Base-by-base conservation (phyloP, 495 filamentous ascomycete species). In the Viridothelium virens region DNA sequence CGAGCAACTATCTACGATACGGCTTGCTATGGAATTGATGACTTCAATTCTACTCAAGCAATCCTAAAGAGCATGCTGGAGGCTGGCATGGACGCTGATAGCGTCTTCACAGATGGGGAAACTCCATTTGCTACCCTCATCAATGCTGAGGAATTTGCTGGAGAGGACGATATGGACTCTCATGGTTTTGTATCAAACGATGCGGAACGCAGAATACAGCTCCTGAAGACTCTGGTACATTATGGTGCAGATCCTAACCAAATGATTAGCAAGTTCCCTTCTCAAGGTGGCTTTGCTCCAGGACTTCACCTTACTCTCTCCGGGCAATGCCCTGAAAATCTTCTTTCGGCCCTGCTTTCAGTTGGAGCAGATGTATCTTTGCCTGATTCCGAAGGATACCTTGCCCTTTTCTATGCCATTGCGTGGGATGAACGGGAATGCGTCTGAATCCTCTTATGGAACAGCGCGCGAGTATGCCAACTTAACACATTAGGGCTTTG, bases 231-330 rank as follows among this genome's bases (percentile, higher is more conserved):
- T 53, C 48, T 53, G 16, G 48, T 18, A 18, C 48, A 18, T 53
- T 53, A 53, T 53, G 48, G 48, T 18, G 48, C 48, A 12, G 48
- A 53, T 53, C 48, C 48, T 53, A 18, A 18, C n/a, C 48, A 53
- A 53, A 53, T 53, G 48, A 53, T 53, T 18, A 18, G 48, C 25
- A 18, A 18, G 14, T 53, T 53, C 25, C 48, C 48, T 14, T 53
- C 48, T 53, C 48, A 53, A 53, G 48, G 48, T 53, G 48, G 48
- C 48, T 53, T 53, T 53, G 48, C 48, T 11, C 48, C 48, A 53
- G 48, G 48, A 12, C 9, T 53, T 53, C 48, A 53, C n/a, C 48
- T 53, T 53, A 18, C 16, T 53, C 48, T 53, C n/a, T 14, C 48
- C 48, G 48, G 25, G 10, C 48, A 14, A 18, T 18, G n/a, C n/a